Conservation (phyloP, 371 early-diverging fungal genomes). For the Rhizopus arrhizus region DNA sequence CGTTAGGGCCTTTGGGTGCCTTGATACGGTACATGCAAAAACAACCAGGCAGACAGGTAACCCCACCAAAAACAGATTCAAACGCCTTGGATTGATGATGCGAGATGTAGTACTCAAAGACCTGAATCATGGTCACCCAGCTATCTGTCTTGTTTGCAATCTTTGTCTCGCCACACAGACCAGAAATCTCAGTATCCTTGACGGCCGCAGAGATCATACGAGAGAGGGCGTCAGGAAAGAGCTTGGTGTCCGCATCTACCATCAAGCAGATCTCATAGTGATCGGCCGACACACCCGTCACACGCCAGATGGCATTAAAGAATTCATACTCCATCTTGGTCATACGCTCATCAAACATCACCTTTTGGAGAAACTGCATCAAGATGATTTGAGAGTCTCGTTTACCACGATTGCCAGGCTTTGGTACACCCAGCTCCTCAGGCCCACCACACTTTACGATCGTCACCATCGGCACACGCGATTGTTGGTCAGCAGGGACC, state of each 20-base stretch:
- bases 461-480: conserved; percentile 81
- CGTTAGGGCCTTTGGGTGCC: conserved; percentile 71
- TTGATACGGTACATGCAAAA: conserved; percentile 94
- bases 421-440: conserved; percentile 30
- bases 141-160: conserved; percentile 80
- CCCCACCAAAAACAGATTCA: conserved; percentile 97
- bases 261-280: conserved; percentile 88
- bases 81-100: conserved; percentile 94
- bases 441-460: conserved; percentile 53
- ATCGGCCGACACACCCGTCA: conserved; percentile 85
- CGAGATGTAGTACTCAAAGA: conserved; percentile 58
- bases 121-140: conserved; percentile 92
- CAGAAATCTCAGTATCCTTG: conserved; percentile 75
- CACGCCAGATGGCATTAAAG: conserved; percentile 83
- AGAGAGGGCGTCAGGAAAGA: conserved; percentile 75
- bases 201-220: conserved; percentile 77
- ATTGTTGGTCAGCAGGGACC: conserved; percentile 51
- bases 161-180: conserved; percentile 85
- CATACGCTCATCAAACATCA: conserved; percentile 94
- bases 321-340: conserved; percentile 94
- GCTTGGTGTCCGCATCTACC: conserved; percentile 97
- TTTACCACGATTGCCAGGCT: conserved; percentile 97
- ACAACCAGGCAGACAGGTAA: conserved; percentile 95
- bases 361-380: conserved; percentile 95
- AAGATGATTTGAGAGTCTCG: conserved; percentile 98